phyloP scores from a whole-genome alignment of 1,284 basidiomycete genomes.

The Ceratobasidium theobromae region DNA sequence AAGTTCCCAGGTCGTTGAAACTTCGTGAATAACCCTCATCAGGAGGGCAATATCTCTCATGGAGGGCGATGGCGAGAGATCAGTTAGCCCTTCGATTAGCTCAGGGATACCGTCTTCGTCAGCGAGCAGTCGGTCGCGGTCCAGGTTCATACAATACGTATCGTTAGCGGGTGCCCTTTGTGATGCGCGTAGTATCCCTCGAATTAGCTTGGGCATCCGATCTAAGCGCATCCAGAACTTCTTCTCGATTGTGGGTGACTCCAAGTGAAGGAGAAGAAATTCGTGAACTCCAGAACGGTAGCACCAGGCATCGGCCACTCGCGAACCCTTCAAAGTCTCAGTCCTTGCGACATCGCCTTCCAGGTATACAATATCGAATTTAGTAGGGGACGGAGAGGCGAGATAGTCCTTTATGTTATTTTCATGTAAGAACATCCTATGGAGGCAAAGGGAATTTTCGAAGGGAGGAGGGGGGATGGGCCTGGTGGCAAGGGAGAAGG shows the following conservation, averaged over 20 bases:
- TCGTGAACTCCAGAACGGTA: background rate
- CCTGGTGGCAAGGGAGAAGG: too few species aligned
- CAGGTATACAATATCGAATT: background rate
- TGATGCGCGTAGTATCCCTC: background rate
- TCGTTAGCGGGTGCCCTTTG: background rate
- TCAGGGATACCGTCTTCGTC: background rate
- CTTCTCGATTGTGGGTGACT: background rate
- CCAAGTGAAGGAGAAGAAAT: background rate
- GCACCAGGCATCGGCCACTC: background rate
- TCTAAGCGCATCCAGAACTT: background rate
- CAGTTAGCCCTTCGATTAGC: background rate
- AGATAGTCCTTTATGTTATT: background rate
- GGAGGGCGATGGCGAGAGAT: background rate
- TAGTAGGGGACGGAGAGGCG: background rate
- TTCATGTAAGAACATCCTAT: background rate
- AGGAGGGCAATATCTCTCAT: background rate
- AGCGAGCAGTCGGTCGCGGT: background rate
- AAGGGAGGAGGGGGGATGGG: too few species aligned
- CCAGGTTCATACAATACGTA: background rate
- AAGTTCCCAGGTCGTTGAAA: background rate
- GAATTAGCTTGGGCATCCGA: background rate
- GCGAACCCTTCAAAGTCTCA: background rate
- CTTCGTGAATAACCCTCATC: background rate
- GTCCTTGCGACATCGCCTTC: background rate
- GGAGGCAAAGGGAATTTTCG: too few species aligned